These are phyloP conservation scores for Pseudozyma pruni DNA, from an alignment of 1,284 basidiomycete genomes.

Conservation along the genomic window DNA sequence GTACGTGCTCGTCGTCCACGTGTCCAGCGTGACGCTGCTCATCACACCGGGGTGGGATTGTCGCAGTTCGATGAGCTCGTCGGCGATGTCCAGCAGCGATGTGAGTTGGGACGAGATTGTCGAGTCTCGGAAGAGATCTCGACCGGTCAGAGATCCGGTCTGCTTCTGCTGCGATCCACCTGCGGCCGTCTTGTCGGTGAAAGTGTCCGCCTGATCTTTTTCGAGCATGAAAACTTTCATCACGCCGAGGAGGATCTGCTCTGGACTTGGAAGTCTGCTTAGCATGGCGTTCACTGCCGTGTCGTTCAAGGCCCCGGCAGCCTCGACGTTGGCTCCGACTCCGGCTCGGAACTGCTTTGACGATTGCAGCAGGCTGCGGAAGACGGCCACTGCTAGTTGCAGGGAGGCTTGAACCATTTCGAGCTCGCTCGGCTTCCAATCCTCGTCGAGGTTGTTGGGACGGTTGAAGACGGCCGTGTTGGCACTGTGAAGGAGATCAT, in stretches of 20 bases:
- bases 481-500: slow-evolving; percentile 76
- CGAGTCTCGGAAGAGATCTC: slow-evolving; percentile 78
- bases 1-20: slow-evolving; percentile 26
- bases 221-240: slow-evolving; percentile 96
- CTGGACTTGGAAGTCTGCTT: slow-evolving; percentile 29
- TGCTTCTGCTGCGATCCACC: slow-evolving; percentile 23
- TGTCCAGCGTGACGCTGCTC: slow-evolving; percentile 69
- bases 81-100: slow-evolving; percentile 53
- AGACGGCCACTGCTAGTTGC: slow-evolving; percentile 71
- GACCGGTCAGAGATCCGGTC: slow-evolving; percentile 56
- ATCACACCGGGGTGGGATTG: slow-evolving; percentile 41
- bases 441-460: slow-evolving; percentile 77
- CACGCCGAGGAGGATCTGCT: slow-evolving; percentile 74
- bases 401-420: slow-evolving; percentile 80
- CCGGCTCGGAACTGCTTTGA: background rate
- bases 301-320: background rate
- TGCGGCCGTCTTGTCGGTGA: slow-evolving; percentile 16
- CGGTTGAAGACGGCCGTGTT: slow-evolving; percentile 69
- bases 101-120: slow-evolving; percentile 75
- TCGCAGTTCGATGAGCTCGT: slow-evolving; percentile 36
- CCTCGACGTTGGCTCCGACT: too few relatives aligned
- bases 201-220: slow-evolving; percentile 41
- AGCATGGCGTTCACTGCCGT: slow-evolving; percentile 18
- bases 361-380: slow-evolving; percentile 18
- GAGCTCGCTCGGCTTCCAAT: slow-evolving; percentile 83